phyloP scores from a whole-genome alignment of 306 rosid genomes.

The Cercis canadensis region DNA sequence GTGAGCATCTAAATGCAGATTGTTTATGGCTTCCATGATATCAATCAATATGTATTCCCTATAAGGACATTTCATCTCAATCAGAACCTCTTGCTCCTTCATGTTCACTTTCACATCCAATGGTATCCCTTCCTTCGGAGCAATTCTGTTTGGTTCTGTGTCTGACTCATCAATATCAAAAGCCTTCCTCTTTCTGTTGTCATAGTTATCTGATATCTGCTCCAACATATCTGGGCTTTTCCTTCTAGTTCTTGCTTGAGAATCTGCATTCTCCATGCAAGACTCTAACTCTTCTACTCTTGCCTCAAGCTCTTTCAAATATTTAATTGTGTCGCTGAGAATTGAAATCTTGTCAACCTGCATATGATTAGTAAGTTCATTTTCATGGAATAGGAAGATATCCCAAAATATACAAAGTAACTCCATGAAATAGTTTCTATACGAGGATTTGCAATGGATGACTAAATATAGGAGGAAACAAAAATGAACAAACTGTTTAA shows the following conservation, averaged over 20 bases:
- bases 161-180: constrained; percentile 55
- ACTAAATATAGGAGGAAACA: no score
- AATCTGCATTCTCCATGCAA: constrained; percentile 55
- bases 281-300: constrained; percentile 81
- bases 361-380: constrained; percentile 8
- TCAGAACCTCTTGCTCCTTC: constrained; percentile 65
- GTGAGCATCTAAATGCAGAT: constrained; percentile 72
- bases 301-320: constrained; percentile 77
- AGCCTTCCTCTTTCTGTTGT: constrained; percentile 67
- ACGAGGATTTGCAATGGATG: neutral
- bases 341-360: constrained; percentile 67
- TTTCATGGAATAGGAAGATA: neutral
- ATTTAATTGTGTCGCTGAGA: constrained; percentile 66
- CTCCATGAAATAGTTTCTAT: constrained; percentile 18
- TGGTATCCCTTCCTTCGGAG: constrained; percentile 41
- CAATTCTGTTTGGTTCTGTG: constrained; percentile 35
- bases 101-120: constrained; percentile 62
- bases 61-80: constrained; percentile 81
- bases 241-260: constrained; percentile 55
- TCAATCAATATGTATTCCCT: constrained; percentile 75
- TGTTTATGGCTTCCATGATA: constrained; percentile 70
- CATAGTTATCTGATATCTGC: constrained; percentile 70
- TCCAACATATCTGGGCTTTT: constrained; percentile 53
- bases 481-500: no score
- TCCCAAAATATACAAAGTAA: constrained; percentile 14